Percentiles rank a stretch among this genome's conserved stretches.
phyloP scores from a whole-genome alignment of 2,329 filamentous ascomycete species.

The Aspergillus bombycis region DNA sequence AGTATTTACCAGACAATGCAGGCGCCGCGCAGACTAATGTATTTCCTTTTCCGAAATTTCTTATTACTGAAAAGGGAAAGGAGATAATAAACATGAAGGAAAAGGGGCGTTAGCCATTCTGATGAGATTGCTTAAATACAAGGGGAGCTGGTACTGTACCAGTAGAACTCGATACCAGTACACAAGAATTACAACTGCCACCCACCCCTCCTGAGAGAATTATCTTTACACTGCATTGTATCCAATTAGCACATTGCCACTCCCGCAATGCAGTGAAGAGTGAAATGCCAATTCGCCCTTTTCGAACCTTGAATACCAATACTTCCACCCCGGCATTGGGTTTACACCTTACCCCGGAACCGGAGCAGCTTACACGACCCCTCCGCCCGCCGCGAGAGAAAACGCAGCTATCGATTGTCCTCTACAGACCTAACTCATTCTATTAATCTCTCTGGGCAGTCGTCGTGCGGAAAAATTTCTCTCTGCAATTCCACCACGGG shows the following conservation, averaged over 20 bases:
- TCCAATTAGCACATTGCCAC: background rate
- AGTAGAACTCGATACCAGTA: background rate
- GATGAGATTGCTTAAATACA: background rate
- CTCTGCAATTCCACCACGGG: background rate
- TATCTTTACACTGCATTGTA: background rate
- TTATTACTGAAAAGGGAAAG: background rate
- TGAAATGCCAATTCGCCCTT: background rate
- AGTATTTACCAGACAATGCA: background rate
- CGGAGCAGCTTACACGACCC: background rate
- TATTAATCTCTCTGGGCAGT: background rate
- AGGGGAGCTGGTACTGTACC: background rate
- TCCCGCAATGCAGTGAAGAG: background rate
- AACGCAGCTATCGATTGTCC: background rate
- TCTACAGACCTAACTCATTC: background rate
- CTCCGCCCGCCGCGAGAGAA: background rate
- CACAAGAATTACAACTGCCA: background rate
- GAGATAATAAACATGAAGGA: background rate
- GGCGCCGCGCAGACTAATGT: background rate
- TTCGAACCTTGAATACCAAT: background rate
- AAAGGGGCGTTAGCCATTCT: background rate
- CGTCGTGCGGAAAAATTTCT: background rate
- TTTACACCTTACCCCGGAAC: no score
- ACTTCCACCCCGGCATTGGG: background rate
- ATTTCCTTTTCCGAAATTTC: background rate
- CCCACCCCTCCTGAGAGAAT: background rate